Base-by-base conservation (phyloP, 2,329 filamentous ascomycete species). In the Apiospora kogelbergensis region DNA sequence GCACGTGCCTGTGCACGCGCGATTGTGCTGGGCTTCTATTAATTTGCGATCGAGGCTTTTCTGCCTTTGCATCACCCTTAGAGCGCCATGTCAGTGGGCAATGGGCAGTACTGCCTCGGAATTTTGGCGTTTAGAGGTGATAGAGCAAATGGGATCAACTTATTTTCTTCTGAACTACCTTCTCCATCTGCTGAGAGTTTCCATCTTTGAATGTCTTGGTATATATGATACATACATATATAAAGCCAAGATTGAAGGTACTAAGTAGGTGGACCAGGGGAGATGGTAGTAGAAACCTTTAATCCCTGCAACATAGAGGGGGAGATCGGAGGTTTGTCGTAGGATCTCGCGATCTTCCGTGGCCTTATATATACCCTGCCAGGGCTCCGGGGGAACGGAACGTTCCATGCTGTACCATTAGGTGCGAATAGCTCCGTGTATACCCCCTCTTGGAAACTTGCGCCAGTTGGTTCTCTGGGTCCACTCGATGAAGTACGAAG, bases 71-170 rank as follows among this genome's bases (percentile, higher is more conserved):
- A 66, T 67, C 24, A 60, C 66, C 65, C 60, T 45, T 63, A 64
- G 46, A 68, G 64, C 69, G 57, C 68, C 46, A 69, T 69, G 70
- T 70, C 68, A 66, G 65, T 60, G 17, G 30, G 53, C 30, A 33
- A 60, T 60, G 53, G 53, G 53, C 30, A 60, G 17, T 37, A 30
- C 53, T 10, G 26, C 53, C 53, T 60, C 53, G 53, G 70, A 72
- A 77, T 74, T 75, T 76, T 76, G 77, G 77, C 76, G 77, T 78
- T 78, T 70, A 75, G 72, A 74, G 73, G 71, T 75, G 75, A 73
- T 78, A 78, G 76, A 77, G 74, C 76, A 71, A 60, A 60, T 60
- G 53, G 53, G 53, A 60, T 60, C 53, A 60, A 60, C 53, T 60
- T 60, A n/a, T 60, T 60, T 60, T 60, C 30, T n/a, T 30, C 26